These are phyloP conservation scores for Alternaria ethzedia DNA, from an alignment of 2,329 filamentous ascomycete species.

Conservation along the genomic window DNA sequence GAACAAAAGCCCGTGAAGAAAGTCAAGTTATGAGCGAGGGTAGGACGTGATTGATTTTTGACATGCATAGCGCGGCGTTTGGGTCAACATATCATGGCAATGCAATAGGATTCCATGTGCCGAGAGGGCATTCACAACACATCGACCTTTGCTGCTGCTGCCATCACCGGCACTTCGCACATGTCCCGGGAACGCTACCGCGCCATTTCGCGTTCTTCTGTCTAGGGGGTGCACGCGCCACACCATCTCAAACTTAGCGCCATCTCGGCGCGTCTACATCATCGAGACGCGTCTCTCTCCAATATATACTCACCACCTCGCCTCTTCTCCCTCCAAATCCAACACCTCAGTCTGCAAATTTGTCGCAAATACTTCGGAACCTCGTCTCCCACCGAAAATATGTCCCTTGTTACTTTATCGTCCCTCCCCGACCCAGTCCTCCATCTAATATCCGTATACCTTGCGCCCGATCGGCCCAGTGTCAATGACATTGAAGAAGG, in stretches of 20 bases:
- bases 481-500: constrained; percentile 8
- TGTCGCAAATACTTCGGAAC: not conserved
- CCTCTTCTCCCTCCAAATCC: not conserved
- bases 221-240: not conserved
- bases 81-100: not conserved
- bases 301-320: not conserved
- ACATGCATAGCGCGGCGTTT: constrained; percentile 33
- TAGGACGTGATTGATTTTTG: not conserved
- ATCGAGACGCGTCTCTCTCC: constrained; percentile 11
- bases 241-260: constrained; percentile 2
- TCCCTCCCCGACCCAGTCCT: constrained; percentile 9
- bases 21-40: constrained; percentile 35
- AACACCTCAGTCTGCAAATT: not conserved
- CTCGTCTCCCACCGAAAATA: not conserved
- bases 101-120: not conserved
- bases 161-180: not conserved
- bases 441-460: constrained; percentile 9
- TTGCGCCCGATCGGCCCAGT: constrained; percentile 5
- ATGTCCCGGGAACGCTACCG: not conserved
- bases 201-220: not conserved
- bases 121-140: not conserved
- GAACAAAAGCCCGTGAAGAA: constrained; percentile 44
- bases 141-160: not conserved
- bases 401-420: not conserved
- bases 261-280: constrained; percentile 14